Percentiles rank a stretch among this genome's conserved stretches.
Evolutionary conservation across 345 rosid genomes (phyloP).

Genomic region (Gossypium anomalum): DNA sequence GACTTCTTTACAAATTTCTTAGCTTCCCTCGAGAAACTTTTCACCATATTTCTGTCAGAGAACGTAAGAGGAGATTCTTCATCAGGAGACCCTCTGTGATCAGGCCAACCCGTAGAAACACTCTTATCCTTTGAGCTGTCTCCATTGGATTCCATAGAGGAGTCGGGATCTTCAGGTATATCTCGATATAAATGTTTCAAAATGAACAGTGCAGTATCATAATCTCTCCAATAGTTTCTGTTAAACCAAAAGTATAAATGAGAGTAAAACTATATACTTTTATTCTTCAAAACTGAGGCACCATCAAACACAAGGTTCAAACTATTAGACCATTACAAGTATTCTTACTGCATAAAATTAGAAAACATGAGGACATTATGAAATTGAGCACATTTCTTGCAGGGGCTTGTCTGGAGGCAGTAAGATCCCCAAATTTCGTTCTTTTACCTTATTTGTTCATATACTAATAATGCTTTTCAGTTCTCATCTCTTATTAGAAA

Average conservation of each 20-base stretch:
- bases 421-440: not conserved
- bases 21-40: slow-evolving; percentile 60
- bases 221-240: slow-evolving; percentile 99
- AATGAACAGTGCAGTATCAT: slow-evolving; percentile 87
- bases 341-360: not conserved
- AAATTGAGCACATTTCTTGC: not conserved
- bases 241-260: slow-evolving; percentile 14
- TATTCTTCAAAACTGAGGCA: not conserved
- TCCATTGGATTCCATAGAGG: slow-evolving; percentile 24
- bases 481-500: not conserved
- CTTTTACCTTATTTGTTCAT: not conserved
- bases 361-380: not conserved
- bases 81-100: slow-evolving; percentile 41
- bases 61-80: slow-evolving; percentile 85
- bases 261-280: not conserved
- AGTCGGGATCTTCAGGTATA: slow-evolving; percentile 56
- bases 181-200: slow-evolving; percentile 75
- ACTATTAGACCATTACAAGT: not conserved
- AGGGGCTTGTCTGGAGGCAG: not conserved
- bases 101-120: slow-evolving; percentile 38
- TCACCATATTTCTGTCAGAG: slow-evolving; percentile 39
- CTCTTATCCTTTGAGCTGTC: slow-evolving; percentile 31
- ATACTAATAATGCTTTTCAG: not conserved
- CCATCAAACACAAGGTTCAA: not conserved
- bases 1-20: slow-evolving; percentile 37